phyloP scores from a whole-genome alignment of 2,329 filamentous ascomycete species.

The Cladobotryum mycophilum region DNA sequence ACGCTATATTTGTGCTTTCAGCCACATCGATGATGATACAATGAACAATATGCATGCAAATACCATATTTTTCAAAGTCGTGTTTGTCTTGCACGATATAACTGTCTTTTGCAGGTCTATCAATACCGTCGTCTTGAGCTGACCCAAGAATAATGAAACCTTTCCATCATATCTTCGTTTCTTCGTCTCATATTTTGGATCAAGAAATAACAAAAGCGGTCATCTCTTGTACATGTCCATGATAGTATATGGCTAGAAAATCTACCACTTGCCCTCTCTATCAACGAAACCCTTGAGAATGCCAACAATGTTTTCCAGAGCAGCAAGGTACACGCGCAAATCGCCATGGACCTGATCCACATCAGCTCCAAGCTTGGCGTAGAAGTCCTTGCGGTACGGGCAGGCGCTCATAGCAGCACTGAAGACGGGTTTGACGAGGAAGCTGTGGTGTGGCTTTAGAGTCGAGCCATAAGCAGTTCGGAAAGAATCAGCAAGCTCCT shows the following conservation, averaged over 20 bases:
- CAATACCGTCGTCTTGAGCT: too few relatives aligned
- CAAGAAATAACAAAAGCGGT: too few relatives aligned
- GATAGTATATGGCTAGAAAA: neutral
- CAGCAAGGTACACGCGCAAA: conserved; percentile 65
- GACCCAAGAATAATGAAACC: too few relatives aligned
- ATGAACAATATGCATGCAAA: too few relatives aligned
- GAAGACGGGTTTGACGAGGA: conserved; percentile 88
- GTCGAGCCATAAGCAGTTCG: conserved; percentile 75
- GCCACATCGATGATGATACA: too few relatives aligned
- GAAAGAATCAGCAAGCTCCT: conserved; percentile 85
- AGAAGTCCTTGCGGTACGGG: conserved; percentile 92
- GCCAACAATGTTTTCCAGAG: conserved; percentile 69
- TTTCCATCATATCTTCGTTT: too few relatives aligned
- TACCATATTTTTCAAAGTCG: too few relatives aligned
- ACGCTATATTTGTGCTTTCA: too few relatives aligned
- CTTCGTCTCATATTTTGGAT: too few relatives aligned
- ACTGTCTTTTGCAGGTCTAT: too few relatives aligned
- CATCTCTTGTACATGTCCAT: too few relatives aligned
- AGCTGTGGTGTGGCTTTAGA: conserved; percentile 86
- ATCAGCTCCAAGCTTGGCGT: conserved; percentile 72
- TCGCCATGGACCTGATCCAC: conserved; percentile 55
- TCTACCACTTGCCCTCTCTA: conserved; percentile 52
- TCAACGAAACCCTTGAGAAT: conserved; percentile 61
- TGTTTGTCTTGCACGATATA: too few relatives aligned
- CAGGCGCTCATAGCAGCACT: conserved; percentile 86